Evolutionary conservation across 108 stramenopile species (phyloP), one percentile per base, ranked within the genome.

Genomic region (Pseudonitzschia pungens): DNA sequence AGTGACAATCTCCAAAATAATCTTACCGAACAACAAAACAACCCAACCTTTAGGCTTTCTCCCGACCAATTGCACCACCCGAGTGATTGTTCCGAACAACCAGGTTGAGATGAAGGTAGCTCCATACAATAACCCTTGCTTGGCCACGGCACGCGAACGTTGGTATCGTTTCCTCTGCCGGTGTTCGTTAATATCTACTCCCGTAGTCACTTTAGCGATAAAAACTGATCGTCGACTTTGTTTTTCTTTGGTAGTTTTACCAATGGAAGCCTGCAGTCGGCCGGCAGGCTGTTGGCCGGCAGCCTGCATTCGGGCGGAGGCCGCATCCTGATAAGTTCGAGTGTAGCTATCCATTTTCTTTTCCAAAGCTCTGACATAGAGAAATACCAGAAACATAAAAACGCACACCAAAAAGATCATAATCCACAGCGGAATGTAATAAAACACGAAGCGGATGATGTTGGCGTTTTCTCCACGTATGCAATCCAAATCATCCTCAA

Each of bases 391-490:
- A 22, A 41, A 28, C 66, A 67, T 67, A 10, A 26, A 44, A 44
- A 48, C 3, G 14, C n/a, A 0, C 7, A 67, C 69, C 69, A 53
- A 14, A 44, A 55, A 29, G 1, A 70, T 42, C 55, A 41, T 41
- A 0, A 70, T 7, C 69, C 69, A 70, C 27, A 70, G 29, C 14
- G 69, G 69, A 56, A 6, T 31, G 27, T 57, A 70, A 24, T 55
- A 70, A 11, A 82, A 79, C 22, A 58, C 14, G 71, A 70, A 79
- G 0, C 65, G 68, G 27, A 74, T 76, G 4, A 80, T 22, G 51
- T 65, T 76, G 2, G 78, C 75, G 41, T 82, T 80, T 40, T 85
- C n/a, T 16, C 84, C 84, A 31, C 84, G 74, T 22, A 60, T 69
- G 68, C 84, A 85, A 10, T 57, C 51, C 9, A 50, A 50, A 0